Evolutionary conservation across 202 grass and related monocot genomes (phyloP), one percentile per base, ranked within the genome.

Genomic region (Zizania palustris): DNA sequence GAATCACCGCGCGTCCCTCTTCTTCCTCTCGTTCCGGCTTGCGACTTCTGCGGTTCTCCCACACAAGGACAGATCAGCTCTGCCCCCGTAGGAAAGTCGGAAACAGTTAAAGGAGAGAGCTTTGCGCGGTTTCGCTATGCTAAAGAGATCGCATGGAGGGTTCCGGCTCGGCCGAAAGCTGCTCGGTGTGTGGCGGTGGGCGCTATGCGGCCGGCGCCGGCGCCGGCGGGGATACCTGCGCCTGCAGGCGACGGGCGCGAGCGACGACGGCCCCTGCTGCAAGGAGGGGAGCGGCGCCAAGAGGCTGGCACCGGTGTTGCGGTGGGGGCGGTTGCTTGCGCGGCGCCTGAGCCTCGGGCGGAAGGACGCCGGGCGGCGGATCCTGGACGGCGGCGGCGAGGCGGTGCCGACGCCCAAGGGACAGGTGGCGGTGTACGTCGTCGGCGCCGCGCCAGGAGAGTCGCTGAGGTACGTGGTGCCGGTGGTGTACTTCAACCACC

Each of bases 401-500:
- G 40, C 8, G 45, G 83, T 19, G 69, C 43, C 66, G 37, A 88
- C 88, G 11, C 93, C 94, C 10, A 97, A 97, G 84, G 93, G 93
- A 45, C 84, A 91, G 81, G 81, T 97, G 69, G 88, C 91, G 22
- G 93, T 97, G 75, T 97, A 97, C 75, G 88, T 93, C 7, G 84
- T 68, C 19, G 88, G 84, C 19, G 74, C 58, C 21, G 75, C 14
- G 10, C 72, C 84, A 0, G 86, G 74, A 0, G 81, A 85, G 14
- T 85, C 85, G 57, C 56, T 83, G 54, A 51, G 93, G 79, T 93
- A 91, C 79, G 73, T 93, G 65, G 93, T 97, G n/a, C 93, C 93
- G 7, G 86, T 93, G 62, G 84, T 91, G 56, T 91, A 93, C 84
- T 91, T 97, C 67, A 97, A 97, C 84, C 93, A 97, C 77, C 93